A percentile compares a stretch with the other conserved stretches of the same genome.
These are phyloP conservation scores for Clitopilus hobsonii DNA, from an alignment of 768 basidiomycete genomes.

Conservation along the genomic window DNA sequence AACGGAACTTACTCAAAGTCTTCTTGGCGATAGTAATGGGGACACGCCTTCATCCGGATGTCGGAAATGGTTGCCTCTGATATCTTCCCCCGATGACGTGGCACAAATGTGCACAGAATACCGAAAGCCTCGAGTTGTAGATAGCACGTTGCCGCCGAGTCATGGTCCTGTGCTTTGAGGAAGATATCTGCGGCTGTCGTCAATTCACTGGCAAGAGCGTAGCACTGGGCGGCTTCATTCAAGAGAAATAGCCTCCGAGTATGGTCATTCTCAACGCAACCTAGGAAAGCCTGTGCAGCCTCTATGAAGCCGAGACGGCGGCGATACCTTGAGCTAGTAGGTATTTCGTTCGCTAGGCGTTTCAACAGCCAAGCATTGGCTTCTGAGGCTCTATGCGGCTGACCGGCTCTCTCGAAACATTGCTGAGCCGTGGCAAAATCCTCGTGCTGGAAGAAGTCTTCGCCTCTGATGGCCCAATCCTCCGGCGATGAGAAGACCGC, in stretches of 20 bases:
- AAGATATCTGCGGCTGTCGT: slow-evolving; percentile 41
- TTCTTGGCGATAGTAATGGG: slow-evolving; percentile 38
- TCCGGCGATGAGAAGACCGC: slow-evolving; percentile 46
- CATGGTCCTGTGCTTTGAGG: slow-evolving; percentile 35
- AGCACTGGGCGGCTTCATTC: slow-evolving; percentile 43
- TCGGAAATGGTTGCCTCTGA: slow-evolving; percentile 21
- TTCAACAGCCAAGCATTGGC: slow-evolving; percentile 51
- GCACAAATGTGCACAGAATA: slow-evolving; percentile 44
- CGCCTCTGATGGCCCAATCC: slow-evolving; percentile 31
- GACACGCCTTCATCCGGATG: slow-evolving; percentile 38
- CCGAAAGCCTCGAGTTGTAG: slow-evolving; percentile 45
- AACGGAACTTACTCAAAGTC: slow-evolving; percentile 26
- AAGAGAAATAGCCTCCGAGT: too few species aligned
- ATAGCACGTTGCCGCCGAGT: slow-evolving; percentile 38
- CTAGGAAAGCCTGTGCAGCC: slow-evolving; percentile 48
- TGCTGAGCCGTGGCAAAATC: slow-evolving; percentile 50
- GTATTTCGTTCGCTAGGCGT: slow-evolving; percentile 36
- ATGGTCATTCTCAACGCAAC: too few species aligned
- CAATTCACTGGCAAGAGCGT: slow-evolving; percentile 31
- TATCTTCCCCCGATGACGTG: slow-evolving; percentile 25
- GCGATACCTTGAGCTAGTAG: slow-evolving; percentile 10
- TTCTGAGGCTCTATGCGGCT: slow-evolving; percentile 36
- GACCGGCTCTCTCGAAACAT: slow-evolving; percentile 45
- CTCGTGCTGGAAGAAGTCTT: slow-evolving; percentile 31
- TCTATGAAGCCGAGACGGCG: slow-evolving; percentile 26